Evolutionary conservation across 768 basidiomycete species (phyloP).

Genomic region (Boletus rubescentipes): DNA sequence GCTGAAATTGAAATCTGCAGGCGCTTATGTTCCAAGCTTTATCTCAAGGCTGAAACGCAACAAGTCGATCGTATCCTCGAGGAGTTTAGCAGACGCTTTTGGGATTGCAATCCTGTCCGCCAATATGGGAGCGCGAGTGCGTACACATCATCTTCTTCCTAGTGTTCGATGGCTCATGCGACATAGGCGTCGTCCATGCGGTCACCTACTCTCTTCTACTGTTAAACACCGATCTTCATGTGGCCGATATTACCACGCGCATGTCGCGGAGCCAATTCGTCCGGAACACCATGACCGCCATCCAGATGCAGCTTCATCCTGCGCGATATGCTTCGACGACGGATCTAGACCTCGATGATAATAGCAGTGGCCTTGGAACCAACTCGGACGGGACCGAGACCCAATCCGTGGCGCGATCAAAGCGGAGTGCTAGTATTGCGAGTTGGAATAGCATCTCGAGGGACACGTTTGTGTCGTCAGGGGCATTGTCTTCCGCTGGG

Average conservation of each 20-base stretch:
- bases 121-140: constrained; percentile 84
- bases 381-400: constrained; percentile 60
- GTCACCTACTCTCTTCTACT: constrained; percentile 90
- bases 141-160: constrained; percentile 27
- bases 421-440: constrained; percentile 79
- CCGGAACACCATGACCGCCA: constrained; percentile 83
- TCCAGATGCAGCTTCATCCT: constrained; percentile 75
- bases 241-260: constrained; percentile 82
- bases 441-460: constrained; percentile 81
- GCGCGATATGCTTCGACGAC: constrained; percentile 52
- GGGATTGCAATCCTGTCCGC: constrained; percentile 81
- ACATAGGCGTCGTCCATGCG: constrained; percentile 86
- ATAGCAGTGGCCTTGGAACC: constrained; percentile 54
- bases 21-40: constrained; percentile 87
- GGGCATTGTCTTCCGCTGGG: constrained; percentile 34
- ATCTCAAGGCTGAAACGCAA: constrained; percentile 93
- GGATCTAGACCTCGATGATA: constrained; percentile 68
- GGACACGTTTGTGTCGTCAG: constrained; percentile 50
- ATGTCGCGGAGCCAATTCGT: constrained; percentile 96
- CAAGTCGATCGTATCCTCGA: constrained; percentile 97
- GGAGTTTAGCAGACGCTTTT: constrained; percentile 87
- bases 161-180: constrained; percentile 1
- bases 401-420: constrained; percentile 46
- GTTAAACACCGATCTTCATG: constrained; percentile 96
- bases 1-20: constrained; percentile 36